These are phyloP conservation scores for Fusarium devonianum DNA, from an alignment of 2,329 filamentous ascomycete genomes.

Conservation along the genomic window DNA sequence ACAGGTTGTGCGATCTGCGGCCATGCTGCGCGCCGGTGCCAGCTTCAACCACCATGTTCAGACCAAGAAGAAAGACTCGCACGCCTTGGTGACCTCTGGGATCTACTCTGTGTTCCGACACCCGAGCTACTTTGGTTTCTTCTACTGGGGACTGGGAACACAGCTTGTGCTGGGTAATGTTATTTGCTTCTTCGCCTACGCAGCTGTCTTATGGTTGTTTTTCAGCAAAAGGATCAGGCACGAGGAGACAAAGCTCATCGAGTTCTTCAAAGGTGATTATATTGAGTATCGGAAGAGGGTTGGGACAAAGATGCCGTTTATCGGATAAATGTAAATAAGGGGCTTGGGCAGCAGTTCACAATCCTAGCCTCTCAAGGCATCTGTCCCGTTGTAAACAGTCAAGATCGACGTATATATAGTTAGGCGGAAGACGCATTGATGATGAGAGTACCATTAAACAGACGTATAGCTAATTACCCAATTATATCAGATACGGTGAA, in stretches of 20 bases:
- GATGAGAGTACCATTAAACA: slow-evolving; percentile 4
- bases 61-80: slow-evolving; percentile 69
- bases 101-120: slow-evolving; percentile 81
- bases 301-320: slow-evolving; percentile 80
- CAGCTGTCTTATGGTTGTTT: slow-evolving; percentile 82
- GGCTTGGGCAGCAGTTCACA: too few species aligned
- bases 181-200: slow-evolving; percentile 78
- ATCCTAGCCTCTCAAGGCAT: too few species aligned
- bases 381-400: too few species aligned
- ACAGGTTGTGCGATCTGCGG: slow-evolving; percentile 77
- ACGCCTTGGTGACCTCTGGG: slow-evolving; percentile 83
- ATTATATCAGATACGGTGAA: slow-evolving; percentile 3
- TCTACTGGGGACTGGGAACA: slow-evolving; percentile 97
- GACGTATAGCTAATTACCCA: slow-evolving; percentile 5
- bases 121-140: slow-evolving; percentile 97
- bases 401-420: too few species aligned
- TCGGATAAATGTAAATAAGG: slow-evolving; percentile 31
- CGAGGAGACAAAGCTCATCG: slow-evolving; percentile 79
- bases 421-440: slow-evolving; percentile 5
- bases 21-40: slow-evolving; percentile 87
- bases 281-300: slow-evolving; percentile 74
- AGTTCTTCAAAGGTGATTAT: slow-evolving; percentile 88
- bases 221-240: slow-evolving; percentile 76
- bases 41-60: slow-evolving; percentile 94
- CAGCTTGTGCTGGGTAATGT: slow-evolving; percentile 89